Evolutionary conservation across 2,329 filamentous ascomycete species (phyloP).

Genomic region (Coleophoma cylindrospora): DNA sequence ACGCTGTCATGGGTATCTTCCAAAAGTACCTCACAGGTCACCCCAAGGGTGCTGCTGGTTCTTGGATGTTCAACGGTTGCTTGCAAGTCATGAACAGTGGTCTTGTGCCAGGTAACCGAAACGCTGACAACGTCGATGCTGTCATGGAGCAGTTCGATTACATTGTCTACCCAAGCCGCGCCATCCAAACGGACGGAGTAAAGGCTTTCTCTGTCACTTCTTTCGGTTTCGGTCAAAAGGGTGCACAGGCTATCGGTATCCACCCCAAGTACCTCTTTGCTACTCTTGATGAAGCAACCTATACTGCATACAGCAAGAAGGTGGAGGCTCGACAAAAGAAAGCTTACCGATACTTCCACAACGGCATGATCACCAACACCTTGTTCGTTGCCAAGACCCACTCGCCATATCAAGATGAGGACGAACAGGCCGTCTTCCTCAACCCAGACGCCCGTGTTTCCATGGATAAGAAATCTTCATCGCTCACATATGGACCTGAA

Average conservation of each 20-base stretch:
- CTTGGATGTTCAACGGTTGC: constrained; percentile 99
- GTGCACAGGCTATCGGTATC: constrained; percentile 92
- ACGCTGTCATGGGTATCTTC: constrained; percentile 94
- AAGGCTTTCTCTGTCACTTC: constrained; percentile 99
- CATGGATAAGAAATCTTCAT: constrained; percentile 79
- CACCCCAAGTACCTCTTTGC: constrained; percentile 96
- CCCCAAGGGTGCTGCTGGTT: constrained; percentile 97
- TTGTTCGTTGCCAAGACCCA: constrained; percentile 94
- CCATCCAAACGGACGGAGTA: constrained; percentile 94
- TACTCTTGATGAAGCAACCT: constrained; percentile 83
- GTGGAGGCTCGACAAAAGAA: constrained; percentile 95
- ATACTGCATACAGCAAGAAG: constrained; percentile 77
- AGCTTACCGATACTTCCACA: constrained; percentile 98
- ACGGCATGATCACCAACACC: constrained; percentile 95
- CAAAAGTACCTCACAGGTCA: constrained; percentile 99
- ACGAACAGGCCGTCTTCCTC: constrained; percentile 83
- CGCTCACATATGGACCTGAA: constrained; percentile 67
- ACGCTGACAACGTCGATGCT: constrained; percentile 95
- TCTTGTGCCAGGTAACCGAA: constrained; percentile 93
- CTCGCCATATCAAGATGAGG: constrained; percentile 82
- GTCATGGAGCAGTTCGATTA: constrained; percentile 97
- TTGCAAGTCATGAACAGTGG: constrained; percentile 92
- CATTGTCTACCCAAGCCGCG: constrained; percentile 93
- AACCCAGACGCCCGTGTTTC: constrained; percentile 88
- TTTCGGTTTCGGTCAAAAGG: constrained; percentile 99